These are phyloP conservation scores for Aureobasidium lini DNA, from an alignment of 2,329 filamentous ascomycete genomes.

Conservation along the genomic window DNA sequence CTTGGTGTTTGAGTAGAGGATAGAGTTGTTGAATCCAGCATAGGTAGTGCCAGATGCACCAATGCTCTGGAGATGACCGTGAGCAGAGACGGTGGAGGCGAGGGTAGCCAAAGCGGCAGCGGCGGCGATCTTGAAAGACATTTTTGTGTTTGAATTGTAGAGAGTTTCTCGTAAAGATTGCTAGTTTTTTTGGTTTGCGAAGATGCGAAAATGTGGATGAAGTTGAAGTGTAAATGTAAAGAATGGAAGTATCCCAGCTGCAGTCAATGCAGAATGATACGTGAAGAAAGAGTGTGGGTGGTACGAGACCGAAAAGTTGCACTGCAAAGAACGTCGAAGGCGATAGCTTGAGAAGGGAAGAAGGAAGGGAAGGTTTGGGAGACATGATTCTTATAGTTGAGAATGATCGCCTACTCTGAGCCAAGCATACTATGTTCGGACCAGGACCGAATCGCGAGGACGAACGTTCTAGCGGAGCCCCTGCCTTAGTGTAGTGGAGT, in stretches of 20 bases:
- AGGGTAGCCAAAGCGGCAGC: slow-evolving; percentile 24
- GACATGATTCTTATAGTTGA: slow-evolving; percentile 7
- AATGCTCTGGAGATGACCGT: slow-evolving; percentile 40
- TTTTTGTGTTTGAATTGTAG: slow-evolving; percentile 14
- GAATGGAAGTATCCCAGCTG: slow-evolving; percentile 14
- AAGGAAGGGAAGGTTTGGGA: background rate
- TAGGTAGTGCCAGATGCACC: slow-evolving; percentile 42
- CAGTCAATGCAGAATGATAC: slow-evolving; percentile 14
- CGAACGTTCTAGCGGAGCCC: slow-evolving; percentile 7
- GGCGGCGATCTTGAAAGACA: slow-evolving; percentile 22
- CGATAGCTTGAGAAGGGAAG: slow-evolving; percentile 1
- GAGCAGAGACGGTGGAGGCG: slow-evolving; percentile 36
- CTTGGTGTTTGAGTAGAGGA: slow-evolving; percentile 31
- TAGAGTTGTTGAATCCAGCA: slow-evolving; percentile 34
- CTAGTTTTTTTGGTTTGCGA: background rate
- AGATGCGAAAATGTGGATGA: background rate
- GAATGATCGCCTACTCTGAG: background rate
- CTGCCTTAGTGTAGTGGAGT: slow-evolving; percentile 13
- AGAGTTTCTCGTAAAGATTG: slow-evolving; percentile 7
- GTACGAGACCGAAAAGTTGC: slow-evolving; percentile 13
- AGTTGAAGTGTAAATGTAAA: background rate
- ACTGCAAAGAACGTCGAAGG: slow-evolving; percentile 12
- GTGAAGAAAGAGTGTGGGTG: slow-evolving; percentile 12
- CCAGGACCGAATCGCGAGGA: background rate
- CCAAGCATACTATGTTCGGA: background rate